Conservation (phyloP, 306 rosid genomes). For the Quercus ilex region DNA sequence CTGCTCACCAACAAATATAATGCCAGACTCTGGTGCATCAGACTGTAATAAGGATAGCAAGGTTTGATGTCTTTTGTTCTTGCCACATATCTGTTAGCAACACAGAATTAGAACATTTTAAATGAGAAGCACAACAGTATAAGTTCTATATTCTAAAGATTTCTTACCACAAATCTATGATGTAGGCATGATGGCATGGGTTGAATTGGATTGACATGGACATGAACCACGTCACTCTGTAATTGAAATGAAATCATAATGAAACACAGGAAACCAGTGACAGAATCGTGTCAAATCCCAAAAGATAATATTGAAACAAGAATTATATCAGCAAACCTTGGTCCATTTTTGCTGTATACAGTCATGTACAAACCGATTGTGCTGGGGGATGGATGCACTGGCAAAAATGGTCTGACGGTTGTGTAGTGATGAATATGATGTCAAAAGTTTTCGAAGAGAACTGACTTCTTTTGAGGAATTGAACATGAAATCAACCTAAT, state of each 20-base stretch:
- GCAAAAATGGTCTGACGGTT: conserved; percentile 89
- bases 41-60: conserved; percentile 62
- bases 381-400: conserved; percentile 97
- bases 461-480: conserved; percentile 80
- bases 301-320: conserved; percentile 19
- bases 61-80: conserved; percentile 49
- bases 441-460: conserved; percentile 83
- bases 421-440: conserved; percentile 63
- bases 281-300: neutral
- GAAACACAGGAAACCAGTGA: neutral
- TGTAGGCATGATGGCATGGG: conserved; percentile 80
- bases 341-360: conserved; percentile 97
- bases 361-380: conserved; percentile 72
- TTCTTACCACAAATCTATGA: conserved; percentile 76
- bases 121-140: neutral
- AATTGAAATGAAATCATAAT: conserved; percentile 15
- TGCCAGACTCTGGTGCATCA: conserved; percentile 72
- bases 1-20: conserved; percentile 82
- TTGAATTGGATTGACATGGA: conserved; percentile 73
- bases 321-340: conserved; percentile 50
- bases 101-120: conserved; percentile 21
- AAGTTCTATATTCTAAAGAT: conserved; percentile 2
- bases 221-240: conserved; percentile 75
- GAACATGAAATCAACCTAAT: conserved; percentile 93
- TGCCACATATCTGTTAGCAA: conserved; percentile 55